Evolutionary conservation across 345 rosid species (phyloP).

Genomic region (Pugionium cornutum): DNA sequence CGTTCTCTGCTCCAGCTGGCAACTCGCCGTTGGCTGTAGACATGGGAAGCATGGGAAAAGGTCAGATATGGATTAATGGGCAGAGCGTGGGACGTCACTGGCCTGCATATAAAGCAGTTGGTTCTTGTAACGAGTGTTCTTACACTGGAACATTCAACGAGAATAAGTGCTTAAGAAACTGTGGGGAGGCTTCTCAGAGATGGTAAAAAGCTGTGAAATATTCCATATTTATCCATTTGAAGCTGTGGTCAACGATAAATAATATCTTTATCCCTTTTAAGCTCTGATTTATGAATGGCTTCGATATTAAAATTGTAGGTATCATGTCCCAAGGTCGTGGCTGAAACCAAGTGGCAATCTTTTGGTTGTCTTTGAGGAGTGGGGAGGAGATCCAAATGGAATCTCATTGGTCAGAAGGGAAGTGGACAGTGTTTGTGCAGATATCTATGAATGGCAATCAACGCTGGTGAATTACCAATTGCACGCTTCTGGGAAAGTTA

Average conservation of each 20-base stretch:
- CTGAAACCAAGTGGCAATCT: constrained; percentile 83
- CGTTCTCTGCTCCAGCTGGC: constrained; percentile 87
- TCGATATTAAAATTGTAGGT: constrained; percentile 47
- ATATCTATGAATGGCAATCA: constrained; percentile 95
- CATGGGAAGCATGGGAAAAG: constrained; percentile 97
- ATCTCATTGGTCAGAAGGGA: constrained; percentile 81
- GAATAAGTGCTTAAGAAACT: constrained; percentile 76
- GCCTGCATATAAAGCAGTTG: constrained; percentile 92
- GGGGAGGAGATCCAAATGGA: constrained; percentile 95
- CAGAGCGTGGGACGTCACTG: constrained; percentile 85
- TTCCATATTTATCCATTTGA: background rate
- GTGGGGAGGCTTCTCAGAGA: constrained; percentile 96
- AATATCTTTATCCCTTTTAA: background rate
- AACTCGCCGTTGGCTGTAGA: constrained; percentile 82
- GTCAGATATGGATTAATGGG: constrained; percentile 95
- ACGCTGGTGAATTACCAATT: constrained; percentile 75
- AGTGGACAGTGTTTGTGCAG: constrained; percentile 83
- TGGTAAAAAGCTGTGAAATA: constrained; percentile 50
- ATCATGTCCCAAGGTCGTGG: constrained; percentile 93
- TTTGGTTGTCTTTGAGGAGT: constrained; percentile 94
- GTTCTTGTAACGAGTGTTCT: constrained; percentile 62
- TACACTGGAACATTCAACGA: constrained; percentile 72
- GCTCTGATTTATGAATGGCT: background rate
- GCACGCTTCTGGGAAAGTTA: constrained; percentile 83
- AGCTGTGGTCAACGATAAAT: background rate